Evolutionary conservation across 148 eudicot species (phyloP).

Genomic region (Rhododendron mucronatum): DNA sequence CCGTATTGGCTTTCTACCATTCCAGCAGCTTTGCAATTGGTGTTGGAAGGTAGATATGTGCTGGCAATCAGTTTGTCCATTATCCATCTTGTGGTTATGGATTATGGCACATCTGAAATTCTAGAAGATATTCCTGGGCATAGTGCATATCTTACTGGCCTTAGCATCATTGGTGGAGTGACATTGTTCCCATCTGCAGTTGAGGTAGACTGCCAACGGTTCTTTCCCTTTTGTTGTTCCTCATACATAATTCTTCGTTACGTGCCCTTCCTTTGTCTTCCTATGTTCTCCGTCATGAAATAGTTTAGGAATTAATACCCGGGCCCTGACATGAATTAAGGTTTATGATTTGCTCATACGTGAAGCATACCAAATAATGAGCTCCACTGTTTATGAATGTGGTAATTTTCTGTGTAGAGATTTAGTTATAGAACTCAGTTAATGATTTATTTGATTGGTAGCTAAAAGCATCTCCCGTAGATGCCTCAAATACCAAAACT

Average conservation of each 20-base stretch:
- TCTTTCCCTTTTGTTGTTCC: not conserved
- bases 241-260: not conserved
- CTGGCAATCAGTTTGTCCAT: slow-evolving; percentile 50
- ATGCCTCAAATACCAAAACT: not conserved
- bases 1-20: slow-evolving; percentile 64
- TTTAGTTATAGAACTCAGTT: not conserved
- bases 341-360: not conserved
- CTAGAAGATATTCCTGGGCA: slow-evolving; percentile 73
- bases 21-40: slow-evolving; percentile 67
- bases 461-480: not conserved
- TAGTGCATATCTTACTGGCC: slow-evolving; percentile 72
- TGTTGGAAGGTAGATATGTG: slow-evolving; percentile 58
- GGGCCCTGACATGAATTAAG: not conserved
- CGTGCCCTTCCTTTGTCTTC: not conserved
- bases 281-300: not conserved
- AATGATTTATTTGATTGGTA: not conserved
- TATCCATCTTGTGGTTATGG: slow-evolving; percentile 63
- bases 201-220: slow-evolving; percentile 36
- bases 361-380: not conserved
- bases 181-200: slow-evolving; percentile 73
- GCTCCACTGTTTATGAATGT: not conserved
- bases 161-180: slow-evolving; percentile 90
- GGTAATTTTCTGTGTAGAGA: not conserved
- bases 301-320: not conserved
- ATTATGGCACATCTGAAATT: slow-evolving; percentile 67